Conservation (phyloP, 2,329 filamentous ascomycete species). For the Arthrobotrys pseudoclavata region DNA sequence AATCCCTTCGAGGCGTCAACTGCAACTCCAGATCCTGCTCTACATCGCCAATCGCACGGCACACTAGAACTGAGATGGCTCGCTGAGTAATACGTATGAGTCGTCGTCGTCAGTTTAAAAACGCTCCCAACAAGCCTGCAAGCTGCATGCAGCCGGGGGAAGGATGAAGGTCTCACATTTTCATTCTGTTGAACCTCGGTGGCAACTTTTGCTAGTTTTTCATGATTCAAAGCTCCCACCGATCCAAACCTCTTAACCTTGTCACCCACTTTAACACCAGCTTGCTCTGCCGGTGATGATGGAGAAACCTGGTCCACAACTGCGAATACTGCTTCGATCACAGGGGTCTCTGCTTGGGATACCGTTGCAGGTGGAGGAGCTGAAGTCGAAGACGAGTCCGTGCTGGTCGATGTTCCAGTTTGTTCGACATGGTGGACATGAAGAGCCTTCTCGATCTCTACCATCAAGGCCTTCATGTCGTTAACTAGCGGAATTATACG, state of each 20-base stretch:
- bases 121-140: conserved; percentile 1
- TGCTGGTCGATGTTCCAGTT: conserved; percentile 64
- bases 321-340: conserved; percentile 79
- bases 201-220: conserved; percentile 85
- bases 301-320: conserved; percentile 86
- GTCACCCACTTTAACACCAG: conserved; percentile 84
- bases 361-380: conserved; percentile 64
- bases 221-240: conserved; percentile 86
- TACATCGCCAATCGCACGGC: conserved; percentile 61
- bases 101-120: conserved; percentile 2
- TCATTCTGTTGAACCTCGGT: conserved; percentile 91
- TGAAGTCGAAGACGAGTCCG: conserved; percentile 63
- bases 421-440: conserved; percentile 81
- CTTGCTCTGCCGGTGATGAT: conserved; percentile 83
- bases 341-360: conserved; percentile 15
- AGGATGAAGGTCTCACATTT: conserved; percentile 74
- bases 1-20: conserved; percentile 81
- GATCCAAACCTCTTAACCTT: conserved; percentile 86
- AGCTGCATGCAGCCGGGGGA: conserved; percentile 15
- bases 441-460: conserved; percentile 83
- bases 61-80: conserved; percentile 61
- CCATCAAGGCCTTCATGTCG: conserved; percentile 93
- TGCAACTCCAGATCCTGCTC: conserved; percentile 59
- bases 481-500: conserved; percentile 91
- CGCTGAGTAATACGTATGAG: conserved; percentile 49